Percentiles rank a stretch among this genome's conserved stretches.
Conservation (phyloP, 2,329 filamentous ascomycete species). For the Aspergillus sp. region DNA sequence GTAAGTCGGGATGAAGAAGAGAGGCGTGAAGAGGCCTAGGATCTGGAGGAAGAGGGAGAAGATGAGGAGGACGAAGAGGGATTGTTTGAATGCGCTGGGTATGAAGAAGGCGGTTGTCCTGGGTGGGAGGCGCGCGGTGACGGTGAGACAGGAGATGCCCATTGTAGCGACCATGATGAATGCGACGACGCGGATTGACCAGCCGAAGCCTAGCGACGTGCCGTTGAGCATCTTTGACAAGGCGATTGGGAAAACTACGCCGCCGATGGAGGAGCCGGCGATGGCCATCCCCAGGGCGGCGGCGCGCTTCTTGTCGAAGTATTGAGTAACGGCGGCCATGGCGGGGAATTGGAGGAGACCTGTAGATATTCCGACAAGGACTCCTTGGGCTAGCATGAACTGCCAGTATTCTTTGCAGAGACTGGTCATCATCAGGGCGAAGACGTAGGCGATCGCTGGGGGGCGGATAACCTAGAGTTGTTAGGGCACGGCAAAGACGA, state of each 20-base stretch:
- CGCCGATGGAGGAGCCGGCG: slow-evolving; percentile 53
- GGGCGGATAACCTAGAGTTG: slow-evolving; percentile 15
- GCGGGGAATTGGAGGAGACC: slow-evolving; percentile 48
- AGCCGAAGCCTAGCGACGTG: slow-evolving; percentile 48
- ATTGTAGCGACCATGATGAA: slow-evolving; percentile 52
- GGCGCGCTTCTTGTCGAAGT: slow-evolving; percentile 50
- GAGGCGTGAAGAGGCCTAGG: slow-evolving; percentile 28
- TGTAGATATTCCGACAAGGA: slow-evolving; percentile 26
- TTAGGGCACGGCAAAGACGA: background rate
- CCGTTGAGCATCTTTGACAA: slow-evolving; percentile 50
- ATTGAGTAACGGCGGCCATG: slow-evolving; percentile 48
- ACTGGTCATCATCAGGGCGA: slow-evolving; percentile 64
- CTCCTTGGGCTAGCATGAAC: slow-evolving; percentile 41
- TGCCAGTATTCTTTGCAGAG: slow-evolving; percentile 57
- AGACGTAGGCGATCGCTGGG: slow-evolving; percentile 39
- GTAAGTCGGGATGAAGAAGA: slow-evolving; percentile 33
- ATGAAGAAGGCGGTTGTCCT: slow-evolving; percentile 9
- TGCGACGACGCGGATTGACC: slow-evolving; percentile 54
- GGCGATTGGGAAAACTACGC: slow-evolving; percentile 52
- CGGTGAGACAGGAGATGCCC: slow-evolving; percentile 36
- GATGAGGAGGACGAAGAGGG: slow-evolving; percentile 36
- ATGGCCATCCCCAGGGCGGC: slow-evolving; percentile 50
- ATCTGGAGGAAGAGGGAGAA: slow-evolving; percentile 22
- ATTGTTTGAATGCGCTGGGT: slow-evolving; percentile 34
- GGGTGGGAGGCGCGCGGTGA: slow-evolving; percentile 19